Percentiles rank a stretch among this genome's conserved stretches.
phyloP scores from a whole-genome alignment of 495 filamentous ascomycete genomes.

The Penicillium salamii region DNA sequence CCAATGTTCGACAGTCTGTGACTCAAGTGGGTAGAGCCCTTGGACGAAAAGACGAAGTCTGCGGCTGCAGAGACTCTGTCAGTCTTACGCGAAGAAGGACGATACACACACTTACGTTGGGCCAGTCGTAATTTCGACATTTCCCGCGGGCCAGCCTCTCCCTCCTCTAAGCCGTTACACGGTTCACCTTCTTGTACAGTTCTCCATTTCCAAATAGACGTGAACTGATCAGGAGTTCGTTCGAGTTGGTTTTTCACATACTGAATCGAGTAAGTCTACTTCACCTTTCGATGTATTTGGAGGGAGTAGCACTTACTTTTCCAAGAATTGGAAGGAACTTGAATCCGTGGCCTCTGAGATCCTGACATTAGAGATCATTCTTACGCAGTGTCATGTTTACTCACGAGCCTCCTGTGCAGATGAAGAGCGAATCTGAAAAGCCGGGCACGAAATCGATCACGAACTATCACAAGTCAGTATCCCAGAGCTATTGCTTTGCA shows the following conservation, averaged over 20 bases:
- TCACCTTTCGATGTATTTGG: not conserved
- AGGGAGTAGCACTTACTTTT: slow-evolving; percentile 6
- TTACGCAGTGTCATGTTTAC: not conserved
- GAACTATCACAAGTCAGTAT: slow-evolving; percentile 9
- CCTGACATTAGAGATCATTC: not conserved
- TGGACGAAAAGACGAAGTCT: not conserved
- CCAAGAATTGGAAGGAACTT: slow-evolving; percentile 20
- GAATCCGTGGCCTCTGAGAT: slow-evolving; percentile 13
- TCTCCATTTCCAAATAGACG: slow-evolving; percentile 17
- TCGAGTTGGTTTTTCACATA: slow-evolving; percentile 20
- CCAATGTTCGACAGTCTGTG: too few species aligned
- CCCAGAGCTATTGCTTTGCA: too few species aligned
- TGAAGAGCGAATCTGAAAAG: slow-evolving; percentile 11
- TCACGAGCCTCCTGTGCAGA: slow-evolving; percentile 19
- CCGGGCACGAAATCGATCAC: slow-evolving; percentile 16
- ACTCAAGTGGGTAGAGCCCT: too few species aligned
- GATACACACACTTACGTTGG: slow-evolving; percentile 4
- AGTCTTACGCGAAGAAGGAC: too few species aligned
- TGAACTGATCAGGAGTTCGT: slow-evolving; percentile 11
- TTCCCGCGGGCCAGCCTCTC: slow-evolving; percentile 15
- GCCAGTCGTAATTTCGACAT: slow-evolving; percentile 17
- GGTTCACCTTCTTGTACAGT: slow-evolving; percentile 11
- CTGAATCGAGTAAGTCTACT: not conserved
- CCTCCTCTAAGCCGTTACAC: slow-evolving; percentile 16
- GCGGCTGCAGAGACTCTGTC: not conserved